phyloP scores from a whole-genome alignment of 2,329 filamentous ascomycete genomes.

The Calonectria ilicicola region DNA sequence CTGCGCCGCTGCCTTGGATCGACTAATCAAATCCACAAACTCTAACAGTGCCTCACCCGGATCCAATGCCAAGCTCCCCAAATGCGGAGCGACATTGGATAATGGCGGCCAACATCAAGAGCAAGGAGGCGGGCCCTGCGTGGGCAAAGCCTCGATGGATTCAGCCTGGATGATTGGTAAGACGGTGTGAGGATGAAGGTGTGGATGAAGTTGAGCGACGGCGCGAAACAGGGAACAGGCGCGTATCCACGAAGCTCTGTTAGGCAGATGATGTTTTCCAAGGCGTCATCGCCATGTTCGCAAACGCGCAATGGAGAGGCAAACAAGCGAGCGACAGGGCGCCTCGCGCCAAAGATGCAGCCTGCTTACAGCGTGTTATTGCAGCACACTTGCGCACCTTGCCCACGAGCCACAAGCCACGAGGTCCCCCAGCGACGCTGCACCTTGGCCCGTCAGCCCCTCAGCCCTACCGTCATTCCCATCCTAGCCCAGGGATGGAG shows the following conservation, averaged over 20 bases:
- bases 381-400: background rate
- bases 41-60: slow-evolving; percentile 2
- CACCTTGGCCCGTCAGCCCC: slow-evolving; percentile 17
- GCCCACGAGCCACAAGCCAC: slow-evolving; percentile 5
- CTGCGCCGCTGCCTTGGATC: slow-evolving; percentile 10
- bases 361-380: background rate
- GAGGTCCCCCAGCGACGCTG: background rate
- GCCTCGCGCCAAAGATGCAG: background rate
- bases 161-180: background rate
- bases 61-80: background rate
- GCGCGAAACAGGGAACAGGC: too few relatives aligned
- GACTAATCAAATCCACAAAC: slow-evolving; percentile 9
- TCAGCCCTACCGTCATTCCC: slow-evolving; percentile 22
- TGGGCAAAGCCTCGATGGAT: slow-evolving; percentile 7
- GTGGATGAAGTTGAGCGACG: too few relatives aligned
- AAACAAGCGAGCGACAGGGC: background rate
- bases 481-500: slow-evolving; percentile 3
- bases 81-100: background rate
- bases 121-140: background rate
- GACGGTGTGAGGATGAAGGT: background rate
- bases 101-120: slow-evolving; percentile 3
- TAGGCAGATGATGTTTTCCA: background rate
- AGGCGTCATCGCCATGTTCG: background rate
- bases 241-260: too few relatives aligned
- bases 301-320: background rate